Evolutionary conservation across 371 early-diverging fungal species (phyloP).

Genomic region (Choanephora cucurbitarum): DNA sequence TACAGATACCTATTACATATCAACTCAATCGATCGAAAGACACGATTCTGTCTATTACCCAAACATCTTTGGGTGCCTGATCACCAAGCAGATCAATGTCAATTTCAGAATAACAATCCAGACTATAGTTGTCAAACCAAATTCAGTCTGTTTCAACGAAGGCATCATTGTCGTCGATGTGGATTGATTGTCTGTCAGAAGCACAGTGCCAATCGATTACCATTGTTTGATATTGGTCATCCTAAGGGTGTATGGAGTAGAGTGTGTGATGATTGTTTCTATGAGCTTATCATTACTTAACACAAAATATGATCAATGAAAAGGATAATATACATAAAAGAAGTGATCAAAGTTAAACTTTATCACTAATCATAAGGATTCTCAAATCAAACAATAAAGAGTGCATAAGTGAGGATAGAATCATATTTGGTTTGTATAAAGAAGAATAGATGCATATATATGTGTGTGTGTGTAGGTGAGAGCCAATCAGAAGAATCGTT

Average conservation of each 20-base stretch:
- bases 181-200: constrained; percentile 43
- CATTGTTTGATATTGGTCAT: constrained; percentile 29
- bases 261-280: constrained; percentile 46
- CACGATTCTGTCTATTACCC: constrained; percentile 33
- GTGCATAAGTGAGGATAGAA: background rate
- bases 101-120: constrained; percentile 22
- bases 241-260: constrained; percentile 36
- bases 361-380: too few relatives aligned
- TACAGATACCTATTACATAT: constrained; percentile 41
- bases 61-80: constrained; percentile 43
- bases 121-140: constrained; percentile 17
- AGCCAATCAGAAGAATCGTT: background rate
- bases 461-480: background rate
- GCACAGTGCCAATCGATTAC: constrained; percentile 42
- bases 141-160: constrained; percentile 40
- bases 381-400: too few relatives aligned
- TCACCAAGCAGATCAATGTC: constrained; percentile 35
- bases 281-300: constrained; percentile 38
- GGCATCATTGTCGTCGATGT: constrained; percentile 49
- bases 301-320: too few relatives aligned
- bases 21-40: constrained; percentile 26
- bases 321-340: background rate
- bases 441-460: constrained; percentile 1
- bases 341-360: constrained; percentile 7
- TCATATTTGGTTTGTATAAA: too few relatives aligned